Conservation (phyloP, 2,329 filamentous ascomycete species). For the Orbilia quercus region DNA sequence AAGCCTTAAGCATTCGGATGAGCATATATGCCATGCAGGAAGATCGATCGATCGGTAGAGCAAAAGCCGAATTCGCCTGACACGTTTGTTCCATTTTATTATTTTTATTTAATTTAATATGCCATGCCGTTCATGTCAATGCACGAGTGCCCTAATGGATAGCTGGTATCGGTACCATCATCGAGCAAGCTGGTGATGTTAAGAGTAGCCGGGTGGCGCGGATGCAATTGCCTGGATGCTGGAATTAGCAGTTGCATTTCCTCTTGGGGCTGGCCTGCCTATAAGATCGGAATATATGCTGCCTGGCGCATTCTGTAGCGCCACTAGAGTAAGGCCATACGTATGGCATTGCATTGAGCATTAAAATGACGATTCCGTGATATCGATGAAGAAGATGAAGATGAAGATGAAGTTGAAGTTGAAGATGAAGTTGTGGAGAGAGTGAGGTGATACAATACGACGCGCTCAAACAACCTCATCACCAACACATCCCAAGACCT, state of each 20-base stretch:
- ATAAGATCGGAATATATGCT: background rate
- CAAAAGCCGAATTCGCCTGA: background rate
- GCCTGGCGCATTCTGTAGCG: background rate
- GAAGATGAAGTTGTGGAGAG: background rate
- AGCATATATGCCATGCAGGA: background rate
- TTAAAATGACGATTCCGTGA: background rate
- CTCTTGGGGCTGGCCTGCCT: background rate
- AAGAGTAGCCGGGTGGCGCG: background rate
- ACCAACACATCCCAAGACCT: conserved; percentile 7
- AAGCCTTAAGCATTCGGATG: no score
- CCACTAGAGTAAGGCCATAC: no score
- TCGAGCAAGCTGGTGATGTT: background rate
- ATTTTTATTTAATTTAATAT: no score
- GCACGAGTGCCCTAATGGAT: no score
- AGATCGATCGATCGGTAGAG: background rate
- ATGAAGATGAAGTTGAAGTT: background rate
- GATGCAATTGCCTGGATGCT: background rate
- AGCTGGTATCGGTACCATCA: no score
- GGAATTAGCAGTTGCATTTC: conserved; percentile 10
- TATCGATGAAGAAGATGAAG: background rate
- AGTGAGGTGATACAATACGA: background rate
- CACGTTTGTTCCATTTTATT: no score
- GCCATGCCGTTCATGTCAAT: no score
- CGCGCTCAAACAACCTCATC: conserved; percentile 47
- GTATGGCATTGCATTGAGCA: no score